These are phyloP conservation scores for Sambucus nigra DNA, from an alignment of 129 eudicot genomes.

Conservation along the genomic window DNA sequence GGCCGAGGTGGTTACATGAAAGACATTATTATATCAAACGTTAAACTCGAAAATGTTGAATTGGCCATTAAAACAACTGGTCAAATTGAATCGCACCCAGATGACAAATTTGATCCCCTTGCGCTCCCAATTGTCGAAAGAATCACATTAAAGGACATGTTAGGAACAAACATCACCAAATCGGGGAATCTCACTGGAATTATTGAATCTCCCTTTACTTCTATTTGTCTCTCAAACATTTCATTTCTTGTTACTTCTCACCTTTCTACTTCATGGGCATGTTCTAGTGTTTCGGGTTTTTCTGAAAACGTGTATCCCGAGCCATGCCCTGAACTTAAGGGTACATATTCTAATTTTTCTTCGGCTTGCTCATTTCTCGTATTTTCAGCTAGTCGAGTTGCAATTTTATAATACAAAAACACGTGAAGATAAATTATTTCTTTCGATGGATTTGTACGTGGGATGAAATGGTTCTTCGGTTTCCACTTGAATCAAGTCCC, in stretches of 20 bases:
- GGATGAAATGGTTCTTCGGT: conserved; percentile 5
- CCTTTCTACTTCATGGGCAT: conserved; percentile 37
- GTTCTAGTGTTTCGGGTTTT: conserved; percentile 59
- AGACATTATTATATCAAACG: conserved; percentile 26
- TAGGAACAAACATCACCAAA: conserved; percentile 33
- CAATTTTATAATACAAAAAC: conserved; percentile 31
- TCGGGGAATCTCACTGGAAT: conserved; percentile 61
- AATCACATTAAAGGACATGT: conserved; percentile 36
- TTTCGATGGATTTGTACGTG: conserved; percentile 33
- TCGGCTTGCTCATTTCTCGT: conserved; percentile 26
- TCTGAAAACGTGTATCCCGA: conserved; percentile 53
- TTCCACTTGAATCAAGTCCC: conserved; percentile 11
- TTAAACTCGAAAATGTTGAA: conserved; percentile 25
- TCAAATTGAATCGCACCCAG: conserved; percentile 43
- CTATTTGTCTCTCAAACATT: conserved; percentile 42
- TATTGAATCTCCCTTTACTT: conserved; percentile 56
- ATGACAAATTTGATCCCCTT: conserved; percentile 47
- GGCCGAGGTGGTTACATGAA: conserved; percentile 76
- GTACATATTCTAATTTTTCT: conserved; percentile 15
- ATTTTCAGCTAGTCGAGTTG: conserved; percentile 23
- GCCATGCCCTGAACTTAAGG: conserved; percentile 71
- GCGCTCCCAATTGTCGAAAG: conserved; percentile 46
- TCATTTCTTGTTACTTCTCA: conserved; percentile 25
- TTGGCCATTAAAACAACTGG: conserved; percentile 50
- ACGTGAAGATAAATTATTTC: conserved; percentile 23